Conservation (phyloP, 257 asterid genomes). For the Solanum verrucosum region DNA sequence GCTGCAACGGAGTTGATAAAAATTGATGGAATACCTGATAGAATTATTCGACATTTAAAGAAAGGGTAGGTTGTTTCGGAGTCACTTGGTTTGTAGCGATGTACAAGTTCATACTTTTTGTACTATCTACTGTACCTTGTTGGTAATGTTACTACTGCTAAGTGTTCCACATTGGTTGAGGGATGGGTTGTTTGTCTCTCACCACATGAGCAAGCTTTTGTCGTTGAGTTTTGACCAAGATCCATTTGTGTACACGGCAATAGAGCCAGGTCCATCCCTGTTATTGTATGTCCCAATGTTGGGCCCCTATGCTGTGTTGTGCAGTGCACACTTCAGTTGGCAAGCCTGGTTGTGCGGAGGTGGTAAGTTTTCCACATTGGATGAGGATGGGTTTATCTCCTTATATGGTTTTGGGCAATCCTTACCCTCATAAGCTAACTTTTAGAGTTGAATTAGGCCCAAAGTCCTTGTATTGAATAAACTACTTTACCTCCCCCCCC, state of each 20-base stretch:
- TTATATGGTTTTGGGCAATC: background rate
- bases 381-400: background rate
- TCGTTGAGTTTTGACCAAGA: background rate
- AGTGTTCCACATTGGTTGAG: background rate
- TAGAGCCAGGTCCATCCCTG: background rate
- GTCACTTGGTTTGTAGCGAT: background rate
- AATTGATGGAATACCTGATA: conserved; percentile 69
- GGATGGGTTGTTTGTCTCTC: background rate
- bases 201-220: background rate
- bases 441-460: too few species aligned
- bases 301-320: background rate
- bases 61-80: conserved; percentile 52
- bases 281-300: background rate
- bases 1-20: conserved; percentile 82
- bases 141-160: background rate
- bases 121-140: background rate
- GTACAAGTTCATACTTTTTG: background rate
- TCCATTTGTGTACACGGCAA: background rate
- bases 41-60: conserved; percentile 69
- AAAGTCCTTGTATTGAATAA: too few species aligned
- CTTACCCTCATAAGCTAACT: too few species aligned
- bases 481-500: too few species aligned
- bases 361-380: background rate
- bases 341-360: background rate
- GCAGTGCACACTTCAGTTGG: background rate